Evolutionary conservation across 202 grass and related monocot species (phyloP), one percentile per base, ranked within the genome.

Genomic region (Zoysia matrella): DNA sequence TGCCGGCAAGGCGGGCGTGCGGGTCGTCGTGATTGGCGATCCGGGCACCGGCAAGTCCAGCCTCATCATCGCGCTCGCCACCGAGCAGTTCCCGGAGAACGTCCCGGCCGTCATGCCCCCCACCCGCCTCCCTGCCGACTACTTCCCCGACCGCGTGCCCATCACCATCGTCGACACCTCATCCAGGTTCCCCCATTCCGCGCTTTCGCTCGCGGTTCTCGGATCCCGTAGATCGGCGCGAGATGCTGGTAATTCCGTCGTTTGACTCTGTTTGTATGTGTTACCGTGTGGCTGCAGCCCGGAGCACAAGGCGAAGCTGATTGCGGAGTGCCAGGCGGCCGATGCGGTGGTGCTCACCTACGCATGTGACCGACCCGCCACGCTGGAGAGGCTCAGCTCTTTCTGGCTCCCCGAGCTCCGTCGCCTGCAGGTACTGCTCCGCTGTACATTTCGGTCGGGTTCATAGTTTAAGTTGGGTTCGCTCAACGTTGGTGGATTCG

Each of bases 341-440:
- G 95, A 98, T 52, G 89, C 80, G 8, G 92, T 98, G 47, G 90
- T 98, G 78, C 85, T 98, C 57, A 98, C 95, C 3, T 95, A 95
- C 76, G 89, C 92, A 40, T 98, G 92, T 51, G 89, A 98, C 78
- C 77, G 87, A 18, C 92, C 91, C 8, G 56, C 88, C 74, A 95
- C 90, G 11, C 80, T 98, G 10, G 95, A 98, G 2, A 70, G 90
- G 68, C 90, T 98, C 62, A 91, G 90, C 68, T 65, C 90, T 11
- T 98, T 87, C 66, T 98, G 95, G 95, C 90, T 98, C 11, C 95
- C 95, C 2, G 95, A 95, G 85, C 90, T 98, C 65, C 88, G 92
- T 65, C 86, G 85, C 15, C 80, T 93, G 57, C 86, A 95, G 90
- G 94, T 97, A 73, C 42, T 80, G 60, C 15, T 57, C 36, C 52